Conservation (phyloP, 1,284 basidiomycete species). For the Pseudozyma sp. region DNA sequence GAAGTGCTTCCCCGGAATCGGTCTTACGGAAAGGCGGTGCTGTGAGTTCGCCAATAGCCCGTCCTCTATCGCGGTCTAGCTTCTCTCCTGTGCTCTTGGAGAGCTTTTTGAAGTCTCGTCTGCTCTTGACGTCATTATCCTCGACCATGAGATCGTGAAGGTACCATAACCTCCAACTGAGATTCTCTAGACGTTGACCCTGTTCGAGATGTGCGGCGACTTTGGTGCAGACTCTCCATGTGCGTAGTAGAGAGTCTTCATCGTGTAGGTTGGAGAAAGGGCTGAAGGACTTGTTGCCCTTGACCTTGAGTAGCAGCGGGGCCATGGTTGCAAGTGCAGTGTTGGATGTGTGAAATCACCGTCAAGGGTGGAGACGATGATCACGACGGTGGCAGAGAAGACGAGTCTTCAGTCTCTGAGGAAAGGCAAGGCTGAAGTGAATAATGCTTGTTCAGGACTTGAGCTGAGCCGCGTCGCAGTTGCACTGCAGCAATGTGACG, state of each 20-base stretch:
- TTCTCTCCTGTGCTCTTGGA: conserved; percentile 49
- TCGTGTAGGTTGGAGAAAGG: conserved; percentile 57
- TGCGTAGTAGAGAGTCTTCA: conserved; percentile 49
- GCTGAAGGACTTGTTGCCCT: conserved; percentile 58
- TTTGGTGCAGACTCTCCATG: conserved; percentile 56
- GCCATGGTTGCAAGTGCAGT: conserved; percentile 23
- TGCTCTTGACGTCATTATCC: conserved; percentile 48
- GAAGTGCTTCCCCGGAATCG: conserved; percentile 47
- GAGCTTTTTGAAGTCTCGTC: conserved; percentile 45
- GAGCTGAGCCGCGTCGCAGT: no score
- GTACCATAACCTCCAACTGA: conserved; percentile 61
- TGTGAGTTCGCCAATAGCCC: conserved; percentile 46
- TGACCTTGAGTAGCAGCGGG: conserved; percentile 49
- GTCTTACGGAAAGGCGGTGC: conserved; percentile 51
- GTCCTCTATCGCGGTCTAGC: conserved; percentile 51
- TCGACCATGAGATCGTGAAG: conserved; percentile 54
- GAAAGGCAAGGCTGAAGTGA: no score
- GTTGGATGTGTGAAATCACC: not conserved
- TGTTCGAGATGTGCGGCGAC: conserved; percentile 58
- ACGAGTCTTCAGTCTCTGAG: no score
- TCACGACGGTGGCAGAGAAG: not conserved
- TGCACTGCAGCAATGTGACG: no score
- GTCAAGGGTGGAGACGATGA: conserved; percentile 1
- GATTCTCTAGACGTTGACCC: conserved; percentile 60
- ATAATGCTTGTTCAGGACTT: no score